Conservation (phyloP, 371 early-diverging fungal genomes). For the Amoeboradix gromovi region DNA sequence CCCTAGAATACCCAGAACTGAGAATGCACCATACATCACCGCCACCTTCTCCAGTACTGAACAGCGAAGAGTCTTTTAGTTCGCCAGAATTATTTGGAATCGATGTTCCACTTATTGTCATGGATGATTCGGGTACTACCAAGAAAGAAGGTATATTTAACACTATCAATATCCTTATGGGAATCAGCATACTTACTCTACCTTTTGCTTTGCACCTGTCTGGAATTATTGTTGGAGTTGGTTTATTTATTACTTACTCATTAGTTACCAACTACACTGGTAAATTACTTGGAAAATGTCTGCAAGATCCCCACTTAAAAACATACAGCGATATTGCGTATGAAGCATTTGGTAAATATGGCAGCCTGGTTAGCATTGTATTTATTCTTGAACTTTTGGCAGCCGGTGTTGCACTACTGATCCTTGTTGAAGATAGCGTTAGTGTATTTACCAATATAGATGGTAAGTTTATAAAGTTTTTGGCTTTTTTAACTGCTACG, state of each 20-base stretch:
- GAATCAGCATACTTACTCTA: conserved; percentile 21
- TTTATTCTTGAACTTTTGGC: conserved; percentile 33
- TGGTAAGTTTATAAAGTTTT: conserved; percentile 3
- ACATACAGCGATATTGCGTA: conserved; percentile 3
- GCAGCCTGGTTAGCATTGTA: conserved; percentile 11
- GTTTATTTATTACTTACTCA: conserved; percentile 21
- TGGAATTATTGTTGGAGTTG: conserved; percentile 29
- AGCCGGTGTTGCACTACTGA: conserved; percentile 21
- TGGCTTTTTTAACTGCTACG: conserved; percentile 7
- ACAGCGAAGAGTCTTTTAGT: neutral
- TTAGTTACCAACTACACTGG: conserved; percentile 30
- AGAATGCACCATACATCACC: neutral
- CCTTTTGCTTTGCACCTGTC: conserved; percentile 29
- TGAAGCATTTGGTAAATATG: conserved; percentile 3
- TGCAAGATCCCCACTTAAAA: conserved; percentile 7
- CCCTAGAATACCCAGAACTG: neutral
- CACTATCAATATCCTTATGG: conserved; percentile 27
- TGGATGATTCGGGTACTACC: neutral
- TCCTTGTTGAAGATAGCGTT: conserved; percentile 22
- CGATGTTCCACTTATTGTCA: neutral
- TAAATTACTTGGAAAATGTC: conserved; percentile 24
- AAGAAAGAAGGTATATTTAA: conserved; percentile 17
- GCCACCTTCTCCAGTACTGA: neutral
- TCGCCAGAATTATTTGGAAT: neutral
- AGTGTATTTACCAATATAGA: conserved; percentile 11